Evolutionary conservation across 768 basidiomycete genomes (phyloP), one percentile per base, ranked within the genome.

Genomic region (Russula emetica): DNA sequence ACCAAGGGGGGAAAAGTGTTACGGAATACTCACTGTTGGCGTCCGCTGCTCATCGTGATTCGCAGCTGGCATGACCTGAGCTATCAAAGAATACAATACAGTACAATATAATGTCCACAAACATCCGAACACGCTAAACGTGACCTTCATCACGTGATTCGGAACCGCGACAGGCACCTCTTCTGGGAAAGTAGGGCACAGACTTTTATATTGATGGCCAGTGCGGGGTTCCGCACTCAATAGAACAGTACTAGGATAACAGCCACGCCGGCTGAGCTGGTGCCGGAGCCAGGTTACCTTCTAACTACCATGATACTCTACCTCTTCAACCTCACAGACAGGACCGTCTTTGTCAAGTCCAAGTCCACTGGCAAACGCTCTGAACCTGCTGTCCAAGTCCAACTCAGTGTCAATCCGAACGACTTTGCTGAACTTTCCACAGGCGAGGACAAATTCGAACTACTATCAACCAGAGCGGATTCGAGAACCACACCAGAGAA

Each of bases 271-370:
- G 5, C 24, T 22, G 6, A 26, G 8, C 16, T 8, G 40, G 55
- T 0, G 26, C 34, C 8, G 30, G 1, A 8, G n/a, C 52, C 5
- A 20, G 8, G 28, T 32, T 51, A 4, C 42, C 32, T 10, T 32
- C 26, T 28, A 45, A 55, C 56, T 22, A 24, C 24, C 38, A 68
- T 68, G 74, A 71, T 67, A 42, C 59, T 77, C 67, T 71, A 69
- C 14, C 70, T 79, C 62, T 72, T 74, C 42, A 79, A 79, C 61
- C 75, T 76, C 44, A 79, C 78, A 8, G 61, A 56, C 1, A 73
- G 74, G 18, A 52, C 24, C 36, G 30, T 79, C 32, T 36, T 69
- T 3, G 74, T 69, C 59, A 63, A 36, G 42, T 5, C 52, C 11
- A 40, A 51, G 22, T 7, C 42, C 20, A n/a, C n/a, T n/a, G n/a